Evolutionary conservation across 768 basidiomycete genomes (phyloP).

Genomic region (Cantharellus anzutake): DNA sequence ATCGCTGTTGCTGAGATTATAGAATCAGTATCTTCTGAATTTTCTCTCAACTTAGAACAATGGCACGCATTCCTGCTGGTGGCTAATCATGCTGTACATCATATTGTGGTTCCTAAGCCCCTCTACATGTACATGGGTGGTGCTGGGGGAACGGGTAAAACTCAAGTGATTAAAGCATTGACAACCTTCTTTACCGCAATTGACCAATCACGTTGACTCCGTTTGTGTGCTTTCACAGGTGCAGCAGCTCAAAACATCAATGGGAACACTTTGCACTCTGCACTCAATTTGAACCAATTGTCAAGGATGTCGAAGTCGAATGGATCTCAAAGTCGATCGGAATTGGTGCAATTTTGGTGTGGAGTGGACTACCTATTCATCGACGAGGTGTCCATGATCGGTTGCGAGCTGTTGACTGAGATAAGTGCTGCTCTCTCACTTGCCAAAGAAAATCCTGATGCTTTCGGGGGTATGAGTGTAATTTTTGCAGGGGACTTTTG

Average conservation of each 20-base stretch:
- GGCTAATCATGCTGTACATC: not conserved
- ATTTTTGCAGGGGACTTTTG: slow-evolving; percentile 5
- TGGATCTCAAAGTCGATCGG: too few relatives aligned
- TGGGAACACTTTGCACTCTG: too few relatives aligned
- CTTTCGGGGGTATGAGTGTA: slow-evolving; percentile 6
- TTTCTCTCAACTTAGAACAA: not conserved
- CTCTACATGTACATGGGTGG: slow-evolving; percentile 10
- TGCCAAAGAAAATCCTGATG: slow-evolving; percentile 1
- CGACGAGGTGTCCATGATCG: slow-evolving; percentile 7
- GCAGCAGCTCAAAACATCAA: too few relatives aligned
- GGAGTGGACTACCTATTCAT: slow-evolving; percentile 7
- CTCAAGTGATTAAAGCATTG: slow-evolving; percentile 12
- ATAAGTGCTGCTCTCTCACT: too few relatives aligned
- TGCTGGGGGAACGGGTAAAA: slow-evolving; percentile 15
- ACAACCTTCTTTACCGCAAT: slow-evolving; percentile 8
- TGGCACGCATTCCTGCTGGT: not conserved
- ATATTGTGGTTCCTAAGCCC: too few relatives aligned
- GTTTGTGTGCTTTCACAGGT: too few relatives aligned
- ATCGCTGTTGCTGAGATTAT: too few relatives aligned
- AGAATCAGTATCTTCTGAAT: not conserved
- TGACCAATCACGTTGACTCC: too few relatives aligned
- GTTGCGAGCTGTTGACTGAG: too few relatives aligned
- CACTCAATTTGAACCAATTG: too few relatives aligned
- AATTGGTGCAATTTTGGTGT: slow-evolving; percentile 2
- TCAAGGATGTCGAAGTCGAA: too few relatives aligned